Evolutionary conservation across 2,329 filamentous ascomycete species (phyloP), one percentile per base, ranked within the genome.

Genomic region (Penicillium brasilianum): DNA sequence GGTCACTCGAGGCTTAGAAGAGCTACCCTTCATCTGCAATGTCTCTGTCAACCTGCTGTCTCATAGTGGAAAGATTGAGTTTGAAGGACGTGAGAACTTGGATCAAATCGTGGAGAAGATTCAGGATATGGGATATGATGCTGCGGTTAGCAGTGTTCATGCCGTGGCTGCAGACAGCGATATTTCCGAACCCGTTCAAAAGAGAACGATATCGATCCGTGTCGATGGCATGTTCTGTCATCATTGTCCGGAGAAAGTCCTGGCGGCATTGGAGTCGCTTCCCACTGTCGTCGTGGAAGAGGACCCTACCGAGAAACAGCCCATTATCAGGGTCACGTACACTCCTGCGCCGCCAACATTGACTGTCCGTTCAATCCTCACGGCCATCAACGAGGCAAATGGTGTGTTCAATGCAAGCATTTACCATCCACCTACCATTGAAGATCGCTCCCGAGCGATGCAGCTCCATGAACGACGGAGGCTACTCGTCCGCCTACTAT

Each of bases 341-440:
- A 80, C 80, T 0, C 92, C 93, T 0, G 74, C 84, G 1, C 82
- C 87, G 3, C 90, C 92, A 0, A 72, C 68, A 0, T 86, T 96
- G 69, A 96, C 91, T 0, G 85, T 96, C 65, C 86, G 94, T 52
- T 84, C 86, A 8, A 91, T 97, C 44, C 80, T 96, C 13, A 78
- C 81, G 13, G 83, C 86, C 1, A 90, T 97, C 54, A 82, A 87
- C 57, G 83, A 83, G 5, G 82, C 86, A 6, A 90, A 96, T 69
- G 78, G 84, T 1, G 84, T 82, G 0, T 90, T 97, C 63, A 80
- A 79, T 28, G 86, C 89, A 1, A 87, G 85, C 1, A 85, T 97
- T 13, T 89, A 92, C 72, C 91, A 94, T 65, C 89, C 91, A 0
- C 91, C 90, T 0, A 93, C 89, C 0, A 84, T 97, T 4, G 93